A percentile compares a stretch with the other conserved stretches of the same genome.
Conservation (phyloP, 1,139 yeast genomes). For the Suhomyces atakaporum region DNA sequence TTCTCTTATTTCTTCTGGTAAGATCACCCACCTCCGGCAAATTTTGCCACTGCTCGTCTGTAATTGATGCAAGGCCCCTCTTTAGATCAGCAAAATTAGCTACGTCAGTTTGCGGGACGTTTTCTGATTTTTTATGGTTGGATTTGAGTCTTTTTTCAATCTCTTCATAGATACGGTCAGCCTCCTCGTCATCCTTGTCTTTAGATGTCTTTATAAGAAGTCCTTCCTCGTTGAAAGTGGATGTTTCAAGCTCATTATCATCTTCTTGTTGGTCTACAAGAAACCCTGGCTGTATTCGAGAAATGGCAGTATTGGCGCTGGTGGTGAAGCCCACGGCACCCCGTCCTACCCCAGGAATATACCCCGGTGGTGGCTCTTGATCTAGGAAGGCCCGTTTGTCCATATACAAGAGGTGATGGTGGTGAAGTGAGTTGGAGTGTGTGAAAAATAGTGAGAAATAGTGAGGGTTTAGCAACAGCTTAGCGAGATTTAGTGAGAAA, state of each 20-base stretch:
- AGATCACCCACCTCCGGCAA: slow-evolving; percentile 90
- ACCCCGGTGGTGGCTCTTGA: slow-evolving; percentile 87
- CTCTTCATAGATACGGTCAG: slow-evolving; percentile 66
- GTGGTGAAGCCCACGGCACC: slow-evolving; percentile 95
- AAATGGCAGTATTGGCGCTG: slow-evolving; percentile 70
- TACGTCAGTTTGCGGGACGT: slow-evolving; percentile 5
- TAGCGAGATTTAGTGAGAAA: no score
- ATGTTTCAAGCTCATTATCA: slow-evolving; percentile 28
- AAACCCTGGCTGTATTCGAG: slow-evolving; percentile 40
- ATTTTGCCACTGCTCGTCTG: slow-evolving; percentile 75
- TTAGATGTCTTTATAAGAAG: slow-evolving; percentile 31
- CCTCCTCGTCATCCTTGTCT: slow-evolving; percentile 70
- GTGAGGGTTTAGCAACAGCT: no score
- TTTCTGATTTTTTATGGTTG: no score
- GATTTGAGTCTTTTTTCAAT: slow-evolving; percentile 59
- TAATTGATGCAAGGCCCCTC: slow-evolving; percentile 56
- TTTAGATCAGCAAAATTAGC: slow-evolving; percentile 55
- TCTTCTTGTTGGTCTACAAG: slow-evolving; percentile 32
- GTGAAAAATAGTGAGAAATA: no score
- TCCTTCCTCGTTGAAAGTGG: slow-evolving; percentile 19
- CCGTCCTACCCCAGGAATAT: slow-evolving; percentile 89
- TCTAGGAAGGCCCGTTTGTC: slow-evolving; percentile 68
- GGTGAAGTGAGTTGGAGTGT: not conserved
- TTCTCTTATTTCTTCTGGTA: slow-evolving; percentile 76
- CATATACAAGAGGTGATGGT: slow-evolving; percentile 29